phyloP scores from a whole-genome alignment of 176 grass and related monocot species.

The Triticum timopheevii region DNA sequence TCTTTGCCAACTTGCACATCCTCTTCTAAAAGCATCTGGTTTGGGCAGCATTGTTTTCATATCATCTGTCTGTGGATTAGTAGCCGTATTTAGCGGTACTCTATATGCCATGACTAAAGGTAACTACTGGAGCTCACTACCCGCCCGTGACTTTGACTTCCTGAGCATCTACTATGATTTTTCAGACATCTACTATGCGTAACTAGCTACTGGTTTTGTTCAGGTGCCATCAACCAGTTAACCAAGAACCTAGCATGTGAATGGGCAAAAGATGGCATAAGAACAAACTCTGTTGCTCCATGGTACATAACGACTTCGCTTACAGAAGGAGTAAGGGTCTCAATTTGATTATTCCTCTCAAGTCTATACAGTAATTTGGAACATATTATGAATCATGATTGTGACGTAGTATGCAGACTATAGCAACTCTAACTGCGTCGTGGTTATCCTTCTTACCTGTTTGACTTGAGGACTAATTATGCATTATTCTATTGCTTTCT shows the following conservation, averaged over 20 bases:
- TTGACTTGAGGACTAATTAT: neutral
- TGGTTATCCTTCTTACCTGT: neutral
- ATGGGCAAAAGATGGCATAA: slow-evolving; percentile 48
- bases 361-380: neutral
- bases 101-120: slow-evolving; percentile 49
- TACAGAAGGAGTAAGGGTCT: slow-evolving; percentile 39
- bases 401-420: neutral
- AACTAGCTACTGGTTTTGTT: neutral
- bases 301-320: slow-evolving; percentile 39
- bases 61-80: slow-evolving; percentile 49
- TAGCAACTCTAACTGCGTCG: neutral
- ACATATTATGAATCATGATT: neutral
- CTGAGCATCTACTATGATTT: neutral
- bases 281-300: slow-evolving; percentile 44
- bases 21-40: slow-evolving; percentile 73
- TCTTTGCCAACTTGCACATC: slow-evolving; percentile 70
- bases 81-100: slow-evolving; percentile 21
- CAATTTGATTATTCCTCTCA: neutral
- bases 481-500: neutral
- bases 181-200: slow-evolving; percentile 10
- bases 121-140: slow-evolving; percentile 29
- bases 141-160: neutral
- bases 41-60: slow-evolving; percentile 69
- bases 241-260: slow-evolving; percentile 56
- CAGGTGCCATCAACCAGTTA: slow-evolving; percentile 55